A percentile compares a stretch with the other conserved stretches of the same genome.
These are phyloP conservation scores for Hymenoscyphus fraxineus DNA, from an alignment of 2,329 filamentous ascomycete species.

Conservation along the genomic window DNA sequence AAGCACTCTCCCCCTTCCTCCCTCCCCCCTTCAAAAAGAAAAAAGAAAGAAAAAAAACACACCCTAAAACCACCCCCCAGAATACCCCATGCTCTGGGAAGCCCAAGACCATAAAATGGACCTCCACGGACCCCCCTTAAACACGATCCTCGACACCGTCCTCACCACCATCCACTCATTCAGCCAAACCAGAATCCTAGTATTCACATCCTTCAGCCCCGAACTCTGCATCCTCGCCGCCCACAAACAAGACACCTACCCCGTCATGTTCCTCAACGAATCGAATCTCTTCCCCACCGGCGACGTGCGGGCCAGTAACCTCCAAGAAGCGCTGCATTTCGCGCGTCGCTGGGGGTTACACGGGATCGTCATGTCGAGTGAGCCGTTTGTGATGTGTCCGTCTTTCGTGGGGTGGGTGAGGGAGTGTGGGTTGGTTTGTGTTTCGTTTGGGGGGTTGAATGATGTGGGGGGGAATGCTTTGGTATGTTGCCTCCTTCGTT, in stretches of 20 bases:
- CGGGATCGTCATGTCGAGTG: slow-evolving; percentile 10
- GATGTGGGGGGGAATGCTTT: slow-evolving; percentile 12
- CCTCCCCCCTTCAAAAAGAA: too few relatives aligned
- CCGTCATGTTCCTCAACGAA: slow-evolving; percentile 16
- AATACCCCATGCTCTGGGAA: slow-evolving; percentile 20
- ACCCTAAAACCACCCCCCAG: neutral
- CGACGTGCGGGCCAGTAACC: slow-evolving; percentile 15
- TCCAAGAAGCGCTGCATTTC: slow-evolving; percentile 17
- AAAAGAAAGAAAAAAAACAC: neutral
- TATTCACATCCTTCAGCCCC: slow-evolving; percentile 16
- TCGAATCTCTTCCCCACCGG: slow-evolving; percentile 12
- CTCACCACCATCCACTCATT: slow-evolving; percentile 6
- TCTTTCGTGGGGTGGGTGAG: slow-evolving; percentile 13
- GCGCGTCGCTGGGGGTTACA: slow-evolving; percentile 11
- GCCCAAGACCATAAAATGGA: slow-evolving; percentile 18
- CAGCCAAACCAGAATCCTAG: slow-evolving; percentile 7
- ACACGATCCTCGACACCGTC: slow-evolving; percentile 13
- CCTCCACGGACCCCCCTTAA: slow-evolving; percentile 11
- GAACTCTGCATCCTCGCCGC: slow-evolving; percentile 17
- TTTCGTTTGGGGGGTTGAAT: slow-evolving; percentile 12
- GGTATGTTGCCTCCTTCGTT: slow-evolving; percentile 3
- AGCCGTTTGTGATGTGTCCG: slow-evolving; percentile 14
- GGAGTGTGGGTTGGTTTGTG: slow-evolving; percentile 13
- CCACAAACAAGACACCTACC: slow-evolving; percentile 14
- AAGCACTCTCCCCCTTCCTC: neutral